A percentile compares a stretch with the other conserved stretches of the same genome.
Conservation (phyloP, 2,329 filamentous ascomycete species). For the Keithomyces neogunnii region DNA sequence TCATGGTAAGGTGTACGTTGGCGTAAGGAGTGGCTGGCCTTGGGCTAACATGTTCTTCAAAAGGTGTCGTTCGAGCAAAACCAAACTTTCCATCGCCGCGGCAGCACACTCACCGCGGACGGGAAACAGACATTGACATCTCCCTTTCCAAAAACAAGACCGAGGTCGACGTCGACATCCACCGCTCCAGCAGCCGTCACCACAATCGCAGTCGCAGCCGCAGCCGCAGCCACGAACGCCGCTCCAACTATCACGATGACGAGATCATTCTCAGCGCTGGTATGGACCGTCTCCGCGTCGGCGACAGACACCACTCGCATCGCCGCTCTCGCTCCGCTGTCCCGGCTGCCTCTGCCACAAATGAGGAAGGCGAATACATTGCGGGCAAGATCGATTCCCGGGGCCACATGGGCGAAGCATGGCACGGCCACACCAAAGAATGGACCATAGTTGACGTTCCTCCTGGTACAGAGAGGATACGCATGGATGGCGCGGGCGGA, state of each 20-base stretch:
- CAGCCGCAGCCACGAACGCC: constrained; percentile 30
- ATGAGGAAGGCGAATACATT: constrained; percentile 59
- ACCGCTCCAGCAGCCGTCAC: constrained; percentile 23
- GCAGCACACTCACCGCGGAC: constrained; percentile 19
- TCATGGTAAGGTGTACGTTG: constrained; percentile 52
- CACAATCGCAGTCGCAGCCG: constrained; percentile 31
- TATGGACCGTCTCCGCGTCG: constrained; percentile 36
- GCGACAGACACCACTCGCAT: constrained; percentile 30
- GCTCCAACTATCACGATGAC: constrained; percentile 46
- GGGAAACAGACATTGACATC: constrained; percentile 52
- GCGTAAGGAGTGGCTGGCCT: background rate
- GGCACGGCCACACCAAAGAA: constrained; percentile 63
- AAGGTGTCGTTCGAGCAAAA: constrained; percentile 36
- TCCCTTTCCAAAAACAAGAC: constrained; percentile 44
- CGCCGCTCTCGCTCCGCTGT: constrained; percentile 46
- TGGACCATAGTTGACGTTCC: constrained; percentile 82
- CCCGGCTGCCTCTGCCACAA: constrained; percentile 28
- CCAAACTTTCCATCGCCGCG: constrained; percentile 35
- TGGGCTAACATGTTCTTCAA: background rate
- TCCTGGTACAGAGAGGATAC: constrained; percentile 72
- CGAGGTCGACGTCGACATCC: constrained; percentile 52
- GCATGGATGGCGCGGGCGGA: constrained; percentile 71
- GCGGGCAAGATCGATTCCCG: constrained; percentile 47
- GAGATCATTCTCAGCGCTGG: constrained; percentile 57
- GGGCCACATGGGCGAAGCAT: constrained; percentile 63